Evolutionary conservation across 2,329 filamentous ascomycete species (phyloP), one percentile per base, ranked within the genome.

Genomic region (Elsinoe necatrix): DNA sequence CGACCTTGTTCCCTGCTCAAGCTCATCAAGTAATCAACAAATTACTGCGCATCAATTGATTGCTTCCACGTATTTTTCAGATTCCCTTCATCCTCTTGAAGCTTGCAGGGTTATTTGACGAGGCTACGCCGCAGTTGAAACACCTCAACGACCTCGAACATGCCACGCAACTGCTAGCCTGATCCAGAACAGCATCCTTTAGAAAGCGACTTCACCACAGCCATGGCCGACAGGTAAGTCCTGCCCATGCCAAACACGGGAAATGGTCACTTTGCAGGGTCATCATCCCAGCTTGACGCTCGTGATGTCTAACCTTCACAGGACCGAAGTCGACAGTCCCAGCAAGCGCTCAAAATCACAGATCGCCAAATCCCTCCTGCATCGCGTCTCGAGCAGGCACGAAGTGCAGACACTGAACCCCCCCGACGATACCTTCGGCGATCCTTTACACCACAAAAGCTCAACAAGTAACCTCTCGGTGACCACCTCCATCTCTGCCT

Each of bases 361-460:
- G 48, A 70, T 81, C 59, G 77, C 79, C 47, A 74, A 79, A 59
- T 77, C 79, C 31, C 68, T 82, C 20, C 71, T 82, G 50, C 74
- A 77, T 62, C 76, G 77, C 58, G 76, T 78, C 57, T 77, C 74
- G 58, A 74, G 72, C 60, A 77, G 73, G 60, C 67, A 71, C 51
- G 72, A 75, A 48, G 72, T 74, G 20, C 65, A 61, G 58, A 66
- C 59, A 66, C 50, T 55, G 12, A 34, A 56, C 12, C 23, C 58
- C 1, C 55, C 55, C 4, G 39, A 54, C 45, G 48, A 52, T 16
- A 37, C 4, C 3, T 58, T 51, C 27, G 43, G 41, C 14, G 37
- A 56, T 18, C 41, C 54, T 12, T 23, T 37, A 7, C 8, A 56
- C 11, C 54, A 31, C 23, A 45, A 45, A 18, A 21, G 16, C 11